Base-by-base conservation (phyloP, 129 eudicot genomes). In the Kitagawia praeruptora region DNA sequence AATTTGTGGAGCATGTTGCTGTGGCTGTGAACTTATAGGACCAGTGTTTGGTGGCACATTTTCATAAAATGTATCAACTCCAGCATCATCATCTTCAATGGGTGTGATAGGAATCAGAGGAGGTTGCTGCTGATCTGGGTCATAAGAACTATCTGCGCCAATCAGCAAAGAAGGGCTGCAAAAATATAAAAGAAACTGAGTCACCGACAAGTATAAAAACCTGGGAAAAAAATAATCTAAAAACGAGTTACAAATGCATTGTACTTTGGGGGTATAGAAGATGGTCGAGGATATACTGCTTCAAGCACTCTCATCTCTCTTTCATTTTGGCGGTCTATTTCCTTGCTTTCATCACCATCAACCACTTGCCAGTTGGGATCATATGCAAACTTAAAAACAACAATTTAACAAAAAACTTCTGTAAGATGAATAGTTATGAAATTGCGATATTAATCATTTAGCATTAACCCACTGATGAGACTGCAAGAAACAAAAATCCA, bases 261-360 rank as follows among this genome's bases (percentile, higher is more conserved):
- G 28, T 28, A 94, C 98, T 93, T 88, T 46, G 92, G 89, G 54
- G 98, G 98, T 66, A 93, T 91, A 49, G 97, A 89, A 27, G 93
- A 88, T 78, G 85, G 87, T 4, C 96, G 97, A 19, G 97, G 98
- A 81, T 93, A 93, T 75, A 89, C 83, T 48, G 98, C 97, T 84
- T 93, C 98, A 23, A 91, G 92, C 73, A 91, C 92, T 89, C 96
- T 84, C 91, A 88, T 84, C 82, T 91, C 97, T 8, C 97, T 86
- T 79, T 91, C 91, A 74, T 85, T 87, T 79, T 93, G 87, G 44
- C 74, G n/a, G 77, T 87, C 93, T 7, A 78, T 41, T 79, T 94
- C 98, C 81, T 78, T 83, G 92, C 98, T 92, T 82, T 94, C 98
- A 75, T 91, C 97, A 42, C 97, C 98, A 14, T 87, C 87, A 71